Evolutionary conservation across 2,329 filamentous ascomycete species (phyloP).

Genomic region (Coniochaeta sp.): DNA sequence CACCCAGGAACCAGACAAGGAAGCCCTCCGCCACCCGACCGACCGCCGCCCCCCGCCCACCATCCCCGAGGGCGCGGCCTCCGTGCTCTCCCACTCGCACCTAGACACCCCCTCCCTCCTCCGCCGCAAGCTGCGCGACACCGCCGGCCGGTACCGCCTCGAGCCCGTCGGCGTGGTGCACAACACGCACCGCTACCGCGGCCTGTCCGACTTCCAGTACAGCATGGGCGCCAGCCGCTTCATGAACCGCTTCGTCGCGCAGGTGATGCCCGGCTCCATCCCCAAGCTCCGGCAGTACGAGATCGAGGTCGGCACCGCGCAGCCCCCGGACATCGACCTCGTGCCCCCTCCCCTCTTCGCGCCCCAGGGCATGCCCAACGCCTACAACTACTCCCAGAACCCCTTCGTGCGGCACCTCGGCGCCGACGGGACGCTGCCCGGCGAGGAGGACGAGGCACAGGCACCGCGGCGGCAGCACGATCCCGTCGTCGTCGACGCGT

Average conservation of each 20-base stretch:
- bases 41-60: not conserved
- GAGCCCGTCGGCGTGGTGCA: constrained; percentile 67
- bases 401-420: constrained; percentile 54
- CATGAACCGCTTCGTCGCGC: constrained; percentile 62
- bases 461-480: no score
- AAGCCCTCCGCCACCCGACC: not conserved
- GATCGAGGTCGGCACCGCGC: constrained; percentile 55
- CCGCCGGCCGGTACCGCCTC: constrained; percentile 56
- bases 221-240: constrained; percentile 62
- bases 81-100: not conserved
- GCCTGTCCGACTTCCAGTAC: constrained; percentile 82
- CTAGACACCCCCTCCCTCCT: constrained; percentile 46
- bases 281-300: constrained; percentile 53
- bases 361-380: constrained; percentile 66
- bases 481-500: no score
- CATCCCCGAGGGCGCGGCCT: not conserved
- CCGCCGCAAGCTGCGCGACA: constrained; percentile 62
- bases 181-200: constrained; percentile 80
- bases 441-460: not conserved
- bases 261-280: constrained; percentile 62
- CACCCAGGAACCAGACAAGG: no score
- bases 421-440: constrained; percentile 21
- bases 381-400: constrained; percentile 80
- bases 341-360: constrained; percentile 76
- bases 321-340: constrained; percentile 56